Evolutionary conservation across 805 yeast species (phyloP).

Genomic region (Schizosaccharomyces octosporus): DNA sequence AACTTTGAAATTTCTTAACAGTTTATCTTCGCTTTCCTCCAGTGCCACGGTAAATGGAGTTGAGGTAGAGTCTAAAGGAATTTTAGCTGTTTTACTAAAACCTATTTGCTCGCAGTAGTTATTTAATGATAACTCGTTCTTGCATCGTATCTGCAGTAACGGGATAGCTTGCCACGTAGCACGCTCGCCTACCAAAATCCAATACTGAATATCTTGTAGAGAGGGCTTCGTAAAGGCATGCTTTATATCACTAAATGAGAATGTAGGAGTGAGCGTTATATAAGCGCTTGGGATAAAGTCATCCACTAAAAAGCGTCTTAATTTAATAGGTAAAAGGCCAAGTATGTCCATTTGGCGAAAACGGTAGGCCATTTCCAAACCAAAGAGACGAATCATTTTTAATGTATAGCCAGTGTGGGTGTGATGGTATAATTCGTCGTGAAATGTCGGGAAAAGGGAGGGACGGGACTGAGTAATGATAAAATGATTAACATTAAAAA

Average conservation of each 20-base stretch:
- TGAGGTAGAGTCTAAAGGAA: no score
- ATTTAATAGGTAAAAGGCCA: neutral
- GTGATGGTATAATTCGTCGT: neutral
- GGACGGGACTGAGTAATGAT: constrained; percentile 95
- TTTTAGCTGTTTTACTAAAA: no score
- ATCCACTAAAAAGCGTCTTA: neutral
- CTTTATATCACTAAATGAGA: neutral
- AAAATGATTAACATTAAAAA: constrained; percentile 93
- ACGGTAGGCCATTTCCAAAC: neutral
- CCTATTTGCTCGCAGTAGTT: no score
- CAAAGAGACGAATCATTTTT: neutral
- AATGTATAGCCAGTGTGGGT: neutral
- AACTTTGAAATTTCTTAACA: neutral
- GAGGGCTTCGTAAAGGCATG: neutral
- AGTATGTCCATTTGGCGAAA: neutral
- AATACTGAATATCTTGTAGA: neutral
- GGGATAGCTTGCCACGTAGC: neutral
- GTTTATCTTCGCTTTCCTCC: neutral
- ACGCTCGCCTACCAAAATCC: neutral
- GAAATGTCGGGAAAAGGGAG: constrained; percentile 68
- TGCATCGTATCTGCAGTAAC: neutral
- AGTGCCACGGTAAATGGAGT: neutral
- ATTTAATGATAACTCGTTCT: neutral
- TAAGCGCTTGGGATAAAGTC: neutral
- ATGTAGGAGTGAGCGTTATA: neutral